These are phyloP conservation scores for Neurospora sp. DNA, from an alignment of 495 filamentous ascomycete genomes.

Conservation along the genomic window DNA sequence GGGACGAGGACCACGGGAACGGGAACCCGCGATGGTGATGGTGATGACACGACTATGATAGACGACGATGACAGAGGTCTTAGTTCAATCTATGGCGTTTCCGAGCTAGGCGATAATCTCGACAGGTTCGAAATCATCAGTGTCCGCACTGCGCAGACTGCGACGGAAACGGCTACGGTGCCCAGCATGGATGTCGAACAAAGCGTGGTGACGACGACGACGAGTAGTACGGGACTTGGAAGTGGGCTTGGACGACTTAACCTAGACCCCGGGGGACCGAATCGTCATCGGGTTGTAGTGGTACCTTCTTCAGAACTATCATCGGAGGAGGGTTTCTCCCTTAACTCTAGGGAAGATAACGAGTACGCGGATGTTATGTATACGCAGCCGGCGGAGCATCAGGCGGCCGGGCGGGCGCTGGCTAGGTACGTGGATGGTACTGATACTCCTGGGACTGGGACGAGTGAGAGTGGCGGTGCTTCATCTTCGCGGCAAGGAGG, in stretches of 20 bases:
- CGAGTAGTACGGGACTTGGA: not conserved
- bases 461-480: not conserved
- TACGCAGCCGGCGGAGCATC: conserved; percentile 15
- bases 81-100: conserved; percentile 8
- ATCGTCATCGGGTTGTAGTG: not conserved
- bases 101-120: conserved; percentile 13
- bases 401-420: conserved; percentile 15
- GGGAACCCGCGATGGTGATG: not conserved
- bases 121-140: conserved; percentile 8
- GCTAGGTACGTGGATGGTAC: conserved; percentile 8
- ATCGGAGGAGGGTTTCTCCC: not conserved
- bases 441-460: not conserved
- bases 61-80: not conserved
- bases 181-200: conserved; percentile 18
- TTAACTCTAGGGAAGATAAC: not conserved
- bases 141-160: conserved; percentile 4
- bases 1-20: not conserved
- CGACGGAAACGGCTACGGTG: not conserved
- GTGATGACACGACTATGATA: not conserved
- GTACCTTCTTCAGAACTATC: not conserved
- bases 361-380: conserved; percentile 15
- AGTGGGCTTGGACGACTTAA: not conserved
- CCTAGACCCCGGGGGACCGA: not conserved
- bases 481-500: not conserved
- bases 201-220: conserved; percentile 8